Conservation (phyloP, 305 asterid genomes). For the Fraxinus nigra region DNA sequence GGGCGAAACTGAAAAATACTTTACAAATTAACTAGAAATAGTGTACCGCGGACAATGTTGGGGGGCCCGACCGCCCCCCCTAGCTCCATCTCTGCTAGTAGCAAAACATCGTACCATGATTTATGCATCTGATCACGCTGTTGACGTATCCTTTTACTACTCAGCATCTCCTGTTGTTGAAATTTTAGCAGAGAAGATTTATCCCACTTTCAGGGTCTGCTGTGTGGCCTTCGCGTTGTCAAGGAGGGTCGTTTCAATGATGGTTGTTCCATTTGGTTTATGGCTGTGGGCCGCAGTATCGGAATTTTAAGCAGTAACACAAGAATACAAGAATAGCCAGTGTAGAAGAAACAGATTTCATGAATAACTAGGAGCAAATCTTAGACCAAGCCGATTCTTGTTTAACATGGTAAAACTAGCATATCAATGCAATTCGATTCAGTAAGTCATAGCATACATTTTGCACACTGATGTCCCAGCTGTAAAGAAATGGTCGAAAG, state of each 20-base stretch:
- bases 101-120: too few species aligned
- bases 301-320: not conserved
- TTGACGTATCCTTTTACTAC: not conserved
- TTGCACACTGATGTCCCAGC: not conserved
- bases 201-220: not conserved
- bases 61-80: too few species aligned
- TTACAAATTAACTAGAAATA: too few species aligned
- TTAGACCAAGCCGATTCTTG: not conserved
- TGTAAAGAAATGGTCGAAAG: not conserved
- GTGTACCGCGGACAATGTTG: too few species aligned
- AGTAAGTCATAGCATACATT: not conserved
- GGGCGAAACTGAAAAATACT: too few species aligned
- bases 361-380: not conserved
- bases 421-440: not conserved
- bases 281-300: not conserved
- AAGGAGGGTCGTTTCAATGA: not conserved
- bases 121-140: too few species aligned
- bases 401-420: not conserved
- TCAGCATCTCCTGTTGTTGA: not conserved
- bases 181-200: not conserved
- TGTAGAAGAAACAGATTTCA: not conserved
- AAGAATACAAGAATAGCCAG: not conserved
- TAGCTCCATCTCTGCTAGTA: too few species aligned
- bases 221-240: not conserved
- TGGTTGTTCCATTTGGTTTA: not conserved